phyloP scores from a whole-genome alignment of 2,329 filamentous ascomycete species.

The Fusarium floridanum region DNA sequence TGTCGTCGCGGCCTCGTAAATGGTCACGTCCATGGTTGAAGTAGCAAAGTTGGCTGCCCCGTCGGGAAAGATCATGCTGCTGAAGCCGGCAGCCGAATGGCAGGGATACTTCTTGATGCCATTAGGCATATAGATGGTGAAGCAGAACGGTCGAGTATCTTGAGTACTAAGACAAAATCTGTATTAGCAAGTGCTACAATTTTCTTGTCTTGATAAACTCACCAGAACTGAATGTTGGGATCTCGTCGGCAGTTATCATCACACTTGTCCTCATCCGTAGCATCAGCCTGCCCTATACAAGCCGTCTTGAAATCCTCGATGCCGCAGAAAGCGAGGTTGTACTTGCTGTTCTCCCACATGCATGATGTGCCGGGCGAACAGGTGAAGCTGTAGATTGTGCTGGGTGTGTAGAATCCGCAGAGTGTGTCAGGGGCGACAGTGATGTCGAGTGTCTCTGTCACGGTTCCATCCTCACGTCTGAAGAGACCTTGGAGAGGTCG shows the following conservation, averaged over 20 bases:
- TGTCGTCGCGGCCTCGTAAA: slow-evolving; percentile 19
- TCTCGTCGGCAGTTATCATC: slow-evolving; percentile 30
- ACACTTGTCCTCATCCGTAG: slow-evolving; percentile 16
- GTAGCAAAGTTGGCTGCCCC: not conserved
- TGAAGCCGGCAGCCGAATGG: slow-evolving; percentile 13
- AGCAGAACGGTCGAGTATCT: slow-evolving; percentile 12
- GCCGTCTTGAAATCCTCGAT: slow-evolving; percentile 17
- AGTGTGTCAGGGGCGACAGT: slow-evolving; percentile 22
- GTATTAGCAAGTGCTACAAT: not conserved
- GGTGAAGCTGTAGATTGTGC: slow-evolving; percentile 17
- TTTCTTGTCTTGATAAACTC: not conserved
- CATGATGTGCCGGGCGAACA: slow-evolving; percentile 15
- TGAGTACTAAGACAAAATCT: slow-evolving; percentile 11
- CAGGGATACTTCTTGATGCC: slow-evolving; percentile 21
- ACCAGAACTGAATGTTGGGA: slow-evolving; percentile 34
- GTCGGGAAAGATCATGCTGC: slow-evolving; percentile 19
- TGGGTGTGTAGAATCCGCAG: slow-evolving; percentile 21
- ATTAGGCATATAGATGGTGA: slow-evolving; percentile 24
- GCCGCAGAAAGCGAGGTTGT: slow-evolving; percentile 31
- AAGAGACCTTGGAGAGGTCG: slow-evolving; percentile 6
- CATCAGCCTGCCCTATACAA: slow-evolving; percentile 20
- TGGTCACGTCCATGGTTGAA: slow-evolving; percentile 2
- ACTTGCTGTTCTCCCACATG: slow-evolving; percentile 33
- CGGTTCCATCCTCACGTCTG: slow-evolving; percentile 2
- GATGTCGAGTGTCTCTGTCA: slow-evolving; percentile 17